These are phyloP conservation scores for Cucurbita ficifolia DNA, from an alignment of 306 rosid genomes.

Conservation along the genomic window DNA sequence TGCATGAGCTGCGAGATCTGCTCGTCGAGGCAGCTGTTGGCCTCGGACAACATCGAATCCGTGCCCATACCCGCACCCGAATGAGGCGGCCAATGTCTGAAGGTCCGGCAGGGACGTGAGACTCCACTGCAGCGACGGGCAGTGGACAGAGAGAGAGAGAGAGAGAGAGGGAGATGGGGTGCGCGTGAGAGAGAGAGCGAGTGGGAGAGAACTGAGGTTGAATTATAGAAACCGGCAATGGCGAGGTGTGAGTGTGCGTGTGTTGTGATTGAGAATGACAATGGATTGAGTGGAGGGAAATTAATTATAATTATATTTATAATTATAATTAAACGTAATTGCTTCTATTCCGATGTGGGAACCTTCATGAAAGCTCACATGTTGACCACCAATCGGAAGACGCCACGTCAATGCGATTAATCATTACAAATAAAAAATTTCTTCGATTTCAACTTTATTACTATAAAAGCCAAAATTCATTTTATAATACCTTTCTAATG, in stretches of 20 bases:
- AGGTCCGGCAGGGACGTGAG: not conserved
- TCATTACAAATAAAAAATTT: too few species aligned
- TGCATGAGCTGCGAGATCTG: constrained; percentile 99
- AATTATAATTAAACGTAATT: not conserved
- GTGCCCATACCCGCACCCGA: constrained; percentile 39
- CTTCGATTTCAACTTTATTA: too few species aligned
- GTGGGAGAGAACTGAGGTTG: not conserved
- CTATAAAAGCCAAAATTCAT: too few species aligned
- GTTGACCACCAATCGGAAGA: not conserved
- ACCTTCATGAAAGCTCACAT: not conserved
- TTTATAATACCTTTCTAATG: too few species aligned
- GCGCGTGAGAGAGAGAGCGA: not conserved
- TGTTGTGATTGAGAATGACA: not conserved
- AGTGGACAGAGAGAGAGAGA: not conserved
- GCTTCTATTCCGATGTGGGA: not conserved
- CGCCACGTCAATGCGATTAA: not conserved
- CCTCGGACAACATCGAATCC: constrained; percentile 45
- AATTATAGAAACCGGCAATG: not conserved
- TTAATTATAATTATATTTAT: not conserved
- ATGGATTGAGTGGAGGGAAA: not conserved
- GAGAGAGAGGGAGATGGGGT: not conserved
- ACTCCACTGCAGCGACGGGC: not conserved
- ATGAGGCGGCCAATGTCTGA: not conserved
- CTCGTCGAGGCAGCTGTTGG: constrained; percentile 56
- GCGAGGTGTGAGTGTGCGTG: not conserved